Evolutionary conservation across 768 basidiomycete species (phyloP).

Genomic region (Fistulinella prunicolor): DNA sequence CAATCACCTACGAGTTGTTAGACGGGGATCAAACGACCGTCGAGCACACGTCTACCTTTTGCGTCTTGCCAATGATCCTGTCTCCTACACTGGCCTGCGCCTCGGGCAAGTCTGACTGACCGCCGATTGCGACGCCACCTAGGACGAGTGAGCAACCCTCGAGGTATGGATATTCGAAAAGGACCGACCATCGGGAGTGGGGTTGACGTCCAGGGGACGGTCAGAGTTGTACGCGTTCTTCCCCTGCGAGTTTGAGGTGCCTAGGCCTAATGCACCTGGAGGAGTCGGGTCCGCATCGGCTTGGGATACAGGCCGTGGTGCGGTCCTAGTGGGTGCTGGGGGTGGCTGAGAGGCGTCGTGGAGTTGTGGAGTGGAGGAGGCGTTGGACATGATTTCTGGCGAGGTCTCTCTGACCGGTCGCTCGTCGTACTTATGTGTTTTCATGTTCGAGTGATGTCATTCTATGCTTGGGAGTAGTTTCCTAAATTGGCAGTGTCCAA

Average conservation of each 20-base stretch:
- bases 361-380: constrained; percentile 36
- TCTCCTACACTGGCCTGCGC: constrained; percentile 46
- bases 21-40: not conserved
- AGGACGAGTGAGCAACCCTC: not conserved
- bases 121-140: constrained; percentile 28
- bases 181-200: constrained; percentile 33
- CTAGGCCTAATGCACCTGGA: not conserved
- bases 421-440: constrained; percentile 15
- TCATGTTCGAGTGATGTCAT: constrained; percentile 12
- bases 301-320: not conserved
- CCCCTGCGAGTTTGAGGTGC: not conserved
- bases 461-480: constrained; percentile 1
- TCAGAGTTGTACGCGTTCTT: constrained; percentile 30
- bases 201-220: constrained; percentile 37
- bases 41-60: constrained; percentile 41
- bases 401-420: not conserved
- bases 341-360: constrained; percentile 50
- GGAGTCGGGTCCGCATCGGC: too few relatives aligned
- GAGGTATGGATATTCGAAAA: not conserved
- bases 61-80: constrained; percentile 56
- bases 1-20: constrained; percentile 39
- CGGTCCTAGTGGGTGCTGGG: constrained; percentile 28
- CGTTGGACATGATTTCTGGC: constrained; percentile 17
- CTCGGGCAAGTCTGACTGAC: constrained; percentile 21
- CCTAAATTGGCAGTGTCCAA: not conserved